Evolutionary conservation across 768 basidiomycete genomes (phyloP).

Genomic region (Leccinellum albellum): DNA sequence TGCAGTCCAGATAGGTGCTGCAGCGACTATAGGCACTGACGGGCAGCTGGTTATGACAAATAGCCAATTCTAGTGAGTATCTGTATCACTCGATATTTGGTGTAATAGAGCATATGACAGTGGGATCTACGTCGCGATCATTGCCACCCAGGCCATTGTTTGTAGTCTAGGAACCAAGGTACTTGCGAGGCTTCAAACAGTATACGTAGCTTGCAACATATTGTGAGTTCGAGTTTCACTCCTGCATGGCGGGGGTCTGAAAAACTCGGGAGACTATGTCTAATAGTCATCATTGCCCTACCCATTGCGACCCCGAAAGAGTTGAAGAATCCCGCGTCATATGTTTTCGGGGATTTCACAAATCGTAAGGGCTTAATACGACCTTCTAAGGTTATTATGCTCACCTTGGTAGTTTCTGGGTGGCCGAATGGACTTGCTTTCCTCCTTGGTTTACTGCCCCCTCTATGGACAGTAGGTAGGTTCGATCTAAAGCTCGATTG

Average conservation of each 20-base stretch:
- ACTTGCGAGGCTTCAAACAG: constrained; percentile 66
- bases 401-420: constrained; percentile 28
- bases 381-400: background rate
- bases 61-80: constrained; percentile 43
- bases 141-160: constrained; percentile 56
- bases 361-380: constrained; percentile 39
- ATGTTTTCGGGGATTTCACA: constrained; percentile 56
- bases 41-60: constrained; percentile 33
- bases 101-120: constrained; percentile 40
- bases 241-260: background rate
- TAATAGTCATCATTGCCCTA: constrained; percentile 47
- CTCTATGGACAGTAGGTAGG: constrained; percentile 43
- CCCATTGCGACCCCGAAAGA: constrained; percentile 59
- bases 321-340: constrained; percentile 54
- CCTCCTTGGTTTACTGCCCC: constrained; percentile 43
- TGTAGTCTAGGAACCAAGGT: constrained; percentile 62
- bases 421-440: constrained; percentile 47
- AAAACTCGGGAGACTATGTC: constrained; percentile 9
- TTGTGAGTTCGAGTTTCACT: constrained; percentile 18
- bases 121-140: constrained; percentile 57
- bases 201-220: constrained; percentile 41
- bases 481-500: constrained; percentile 28
- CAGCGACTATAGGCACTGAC: constrained; percentile 49
- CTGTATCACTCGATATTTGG: constrained; percentile 31
- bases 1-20: constrained; percentile 60